Conservation (phyloP, 176 grass and related monocot species). For the Saccharum spontaneum region DNA sequence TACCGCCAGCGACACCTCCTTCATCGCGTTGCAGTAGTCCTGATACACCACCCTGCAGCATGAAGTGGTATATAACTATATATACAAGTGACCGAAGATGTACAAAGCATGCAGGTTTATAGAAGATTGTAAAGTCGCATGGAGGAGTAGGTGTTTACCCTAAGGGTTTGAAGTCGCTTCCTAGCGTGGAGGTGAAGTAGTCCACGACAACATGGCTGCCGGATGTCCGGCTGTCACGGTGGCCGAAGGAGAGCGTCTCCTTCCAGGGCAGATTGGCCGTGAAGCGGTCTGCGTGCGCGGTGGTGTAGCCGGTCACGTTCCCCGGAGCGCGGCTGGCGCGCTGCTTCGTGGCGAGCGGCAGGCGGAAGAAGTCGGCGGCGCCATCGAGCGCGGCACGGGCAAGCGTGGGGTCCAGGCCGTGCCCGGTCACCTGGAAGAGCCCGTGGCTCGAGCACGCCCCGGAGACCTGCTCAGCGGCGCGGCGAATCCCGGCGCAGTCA, state of each 20-base stretch:
- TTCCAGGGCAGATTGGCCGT: conserved; percentile 75
- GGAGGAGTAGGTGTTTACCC: conserved; percentile 44
- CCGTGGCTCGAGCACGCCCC: conserved; percentile 60
- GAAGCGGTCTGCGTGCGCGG: conserved; percentile 72
- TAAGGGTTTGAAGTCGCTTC: conserved; percentile 53
- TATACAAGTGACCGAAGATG: too few species aligned
- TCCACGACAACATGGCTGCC: conserved; percentile 37
- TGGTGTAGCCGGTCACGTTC: conserved; percentile 52
- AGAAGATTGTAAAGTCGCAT: neutral
- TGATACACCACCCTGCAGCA: conserved; percentile 58
- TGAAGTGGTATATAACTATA: neutral
- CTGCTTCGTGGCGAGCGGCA: conserved; percentile 54
- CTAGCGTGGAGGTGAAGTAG: conserved; percentile 58
- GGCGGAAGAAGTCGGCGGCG: conserved; percentile 53
- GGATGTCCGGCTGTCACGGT: neutral
- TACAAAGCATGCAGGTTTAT: too few species aligned
- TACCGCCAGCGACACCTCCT: conserved; percentile 45
- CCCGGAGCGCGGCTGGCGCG: conserved; percentile 37
- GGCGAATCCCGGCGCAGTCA: conserved; percentile 24
- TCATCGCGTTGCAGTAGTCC: conserved; percentile 66
- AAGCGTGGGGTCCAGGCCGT: conserved; percentile 47
- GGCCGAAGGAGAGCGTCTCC: conserved; percentile 71
- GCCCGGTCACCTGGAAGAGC: conserved; percentile 70
- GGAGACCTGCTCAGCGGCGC: conserved; percentile 25
- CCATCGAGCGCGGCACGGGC: conserved; percentile 45